phyloP scores from a whole-genome alignment of 2,329 filamentous ascomycete species.

The Beauveria sp. region DNA sequence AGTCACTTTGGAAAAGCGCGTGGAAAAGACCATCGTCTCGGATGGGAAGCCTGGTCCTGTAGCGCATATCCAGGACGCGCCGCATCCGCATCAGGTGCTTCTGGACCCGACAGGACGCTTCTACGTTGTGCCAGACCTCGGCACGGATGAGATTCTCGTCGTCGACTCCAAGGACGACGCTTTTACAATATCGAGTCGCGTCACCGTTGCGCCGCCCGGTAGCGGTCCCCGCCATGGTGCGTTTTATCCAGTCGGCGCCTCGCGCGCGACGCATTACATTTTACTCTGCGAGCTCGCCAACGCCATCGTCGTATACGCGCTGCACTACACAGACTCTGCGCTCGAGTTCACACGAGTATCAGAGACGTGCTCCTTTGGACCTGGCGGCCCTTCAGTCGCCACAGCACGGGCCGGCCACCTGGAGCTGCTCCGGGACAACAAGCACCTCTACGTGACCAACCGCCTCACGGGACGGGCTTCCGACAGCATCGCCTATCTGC shows the following conservation, averaged over 20 bases:
- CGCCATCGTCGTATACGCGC: constrained; percentile 34
- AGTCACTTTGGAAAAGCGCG: constrained; percentile 24
- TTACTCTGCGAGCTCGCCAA: constrained; percentile 40
- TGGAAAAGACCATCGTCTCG: constrained; percentile 30
- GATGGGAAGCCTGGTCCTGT: constrained; percentile 26
- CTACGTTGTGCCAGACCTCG: constrained; percentile 42
- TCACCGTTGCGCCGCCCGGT: constrained; percentile 28
- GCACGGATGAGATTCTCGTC: constrained; percentile 39
- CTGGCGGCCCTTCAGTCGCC: constrained; percentile 23
- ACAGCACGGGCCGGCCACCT: constrained; percentile 39
- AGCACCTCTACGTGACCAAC: constrained; percentile 45
- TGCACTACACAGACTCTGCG: constrained; percentile 29
- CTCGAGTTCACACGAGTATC: constrained; percentile 30
- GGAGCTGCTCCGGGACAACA: constrained; percentile 31
- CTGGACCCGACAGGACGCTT: constrained; percentile 42
- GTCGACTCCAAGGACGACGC: constrained; percentile 35
- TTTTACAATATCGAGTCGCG: constrained; percentile 29
- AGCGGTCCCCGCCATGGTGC: constrained; percentile 44
- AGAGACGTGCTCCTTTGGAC: constrained; percentile 34
- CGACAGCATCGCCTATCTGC: constrained; percentile 43
- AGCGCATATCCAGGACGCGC: constrained; percentile 23
- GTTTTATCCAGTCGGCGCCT: constrained; percentile 32
- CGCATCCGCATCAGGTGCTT: constrained; percentile 40
- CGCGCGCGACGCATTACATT: constrained; percentile 36
- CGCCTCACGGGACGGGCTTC: constrained; percentile 36